phyloP scores from a whole-genome alignment of 164 flowering plant species.

The Tetrastigma voinierianum region DNA sequence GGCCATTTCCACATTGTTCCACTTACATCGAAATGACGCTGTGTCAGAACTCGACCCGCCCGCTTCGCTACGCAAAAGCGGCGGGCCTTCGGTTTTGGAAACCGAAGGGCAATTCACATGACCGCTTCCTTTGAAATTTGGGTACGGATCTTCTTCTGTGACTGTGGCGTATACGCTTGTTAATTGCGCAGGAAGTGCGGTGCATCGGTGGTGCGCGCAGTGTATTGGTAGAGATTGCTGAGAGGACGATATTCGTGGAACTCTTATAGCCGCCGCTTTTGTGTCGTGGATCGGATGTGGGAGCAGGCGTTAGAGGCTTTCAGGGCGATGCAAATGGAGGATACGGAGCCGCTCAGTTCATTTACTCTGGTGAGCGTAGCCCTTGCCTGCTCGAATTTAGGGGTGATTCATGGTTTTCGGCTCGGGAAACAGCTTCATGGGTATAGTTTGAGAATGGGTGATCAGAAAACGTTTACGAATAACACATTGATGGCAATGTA shows the following conservation, averaged over 20 bases:
- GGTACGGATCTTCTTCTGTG: conserved; percentile 39
- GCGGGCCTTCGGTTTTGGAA: conserved; percentile 43
- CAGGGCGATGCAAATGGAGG: conserved; percentile 39
- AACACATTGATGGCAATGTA: conserved; percentile 84
- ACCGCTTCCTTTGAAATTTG: conserved; percentile 52
- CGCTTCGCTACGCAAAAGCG: conserved; percentile 60
- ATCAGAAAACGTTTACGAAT: conserved; percentile 41
- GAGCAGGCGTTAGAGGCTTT: conserved; percentile 51
- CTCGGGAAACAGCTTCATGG: conserved; percentile 74
- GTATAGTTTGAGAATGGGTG: conserved; percentile 46
- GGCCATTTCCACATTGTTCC: conserved; percentile 41
- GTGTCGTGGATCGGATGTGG: conserved; percentile 67
- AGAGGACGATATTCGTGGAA: conserved; percentile 83
- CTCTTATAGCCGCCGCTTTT: conserved; percentile 52
- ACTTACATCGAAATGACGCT: conserved; percentile 57
- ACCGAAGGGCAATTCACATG: conserved; percentile 59
- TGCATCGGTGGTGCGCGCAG: conserved; percentile 34
- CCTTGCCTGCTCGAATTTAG: conserved; percentile 55
- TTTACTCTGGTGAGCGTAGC: conserved; percentile 66
- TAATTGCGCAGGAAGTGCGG: conserved; percentile 58
- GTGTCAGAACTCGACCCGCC: conserved; percentile 47
- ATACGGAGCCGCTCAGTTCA: conserved; percentile 49
- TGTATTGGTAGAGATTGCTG: conserved; percentile 68
- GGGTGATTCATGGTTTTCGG: conserved; percentile 36
- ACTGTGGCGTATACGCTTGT: conserved; percentile 68